Evolutionary conservation across 495 filamentous ascomycete genomes (phyloP).

Genomic region (Hypoxylon fuscum): DNA sequence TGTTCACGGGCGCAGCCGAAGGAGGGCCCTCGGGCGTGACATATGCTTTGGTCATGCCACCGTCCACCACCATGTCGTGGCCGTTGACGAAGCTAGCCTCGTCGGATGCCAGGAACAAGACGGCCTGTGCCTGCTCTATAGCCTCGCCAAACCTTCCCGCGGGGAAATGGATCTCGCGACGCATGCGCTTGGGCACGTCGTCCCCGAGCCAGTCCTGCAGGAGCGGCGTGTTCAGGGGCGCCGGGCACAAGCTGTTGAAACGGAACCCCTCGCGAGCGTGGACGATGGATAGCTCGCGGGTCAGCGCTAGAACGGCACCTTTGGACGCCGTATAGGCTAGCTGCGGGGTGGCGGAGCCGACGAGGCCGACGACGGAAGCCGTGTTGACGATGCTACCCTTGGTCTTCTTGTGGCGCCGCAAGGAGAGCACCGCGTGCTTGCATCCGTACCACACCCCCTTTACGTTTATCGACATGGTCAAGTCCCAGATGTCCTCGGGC

Average conservation of each 20-base stretch:
- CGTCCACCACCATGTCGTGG: slow-evolving; percentile 93
- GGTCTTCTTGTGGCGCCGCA: slow-evolving; percentile 82
- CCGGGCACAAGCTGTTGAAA: slow-evolving; percentile 93
- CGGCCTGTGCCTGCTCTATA: slow-evolving; percentile 93
- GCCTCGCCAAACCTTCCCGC: slow-evolving; percentile 95
- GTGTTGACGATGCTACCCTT: slow-evolving; percentile 92
- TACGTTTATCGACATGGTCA: slow-evolving; percentile 94
- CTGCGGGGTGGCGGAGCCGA: slow-evolving; percentile 94
- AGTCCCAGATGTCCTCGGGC: slow-evolving; percentile 91
- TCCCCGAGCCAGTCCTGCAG: slow-evolving; percentile 96
- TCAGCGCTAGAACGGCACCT: slow-evolving; percentile 89
- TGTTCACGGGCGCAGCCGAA: slow-evolving; percentile 75
- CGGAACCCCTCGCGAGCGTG: slow-evolving; percentile 85
- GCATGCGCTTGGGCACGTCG: slow-evolving; percentile 80
- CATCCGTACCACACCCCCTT: slow-evolving; percentile 98
- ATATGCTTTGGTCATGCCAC: slow-evolving; percentile 95
- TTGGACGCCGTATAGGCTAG: slow-evolving; percentile 95
- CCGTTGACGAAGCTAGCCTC: slow-evolving; percentile 95
- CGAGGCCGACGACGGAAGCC: slow-evolving; percentile 89
- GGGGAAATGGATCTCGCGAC: slow-evolving; percentile 95
- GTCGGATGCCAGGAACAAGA: slow-evolving; percentile 92
- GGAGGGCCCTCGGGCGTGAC: slow-evolving; percentile 89
- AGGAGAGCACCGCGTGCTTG: slow-evolving; percentile 87
- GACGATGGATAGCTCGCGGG: slow-evolving; percentile 81
- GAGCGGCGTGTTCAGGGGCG: slow-evolving; percentile 86